Evolutionary conservation across 1,139 yeast genomes (phyloP), one percentile per base, ranked within the genome.

Genomic region (Candida tropicalis): DNA sequence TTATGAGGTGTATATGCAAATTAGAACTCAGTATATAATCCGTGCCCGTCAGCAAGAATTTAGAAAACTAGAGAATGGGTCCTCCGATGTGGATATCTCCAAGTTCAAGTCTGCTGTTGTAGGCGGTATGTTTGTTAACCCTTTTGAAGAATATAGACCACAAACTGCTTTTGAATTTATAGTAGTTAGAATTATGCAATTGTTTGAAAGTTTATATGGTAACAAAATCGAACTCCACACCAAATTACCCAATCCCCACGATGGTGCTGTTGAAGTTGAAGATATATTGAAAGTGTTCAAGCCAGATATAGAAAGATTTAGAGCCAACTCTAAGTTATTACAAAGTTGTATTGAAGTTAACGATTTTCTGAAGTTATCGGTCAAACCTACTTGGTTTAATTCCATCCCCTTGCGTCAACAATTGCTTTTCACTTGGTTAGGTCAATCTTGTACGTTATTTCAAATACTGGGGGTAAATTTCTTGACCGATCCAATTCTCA

Each of bases 81-180:
- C 48, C 16, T 27, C 34, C 28, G 54, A 62, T 16, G 41, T 56
- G n/a, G 66, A 64, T 40, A 50, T 58, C 16, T 41, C 59, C 43
- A 66, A 62, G 50, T 81, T 71, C 56, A 66, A 65, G 37, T 67
- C 79, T 1, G 74, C 89, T 46, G 75, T 78, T 8, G 75, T 91
- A 0, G 79, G 81, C 9, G 97, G 97, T 6, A 73, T 90, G 59
- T 91, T 79, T 63, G 95, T 88, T 43, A 91, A 91, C 57, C 98
- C 98, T 2, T 91, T 91, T 58, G 78, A 77, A n/a, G 97, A 91
- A 58, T 91, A 91, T 59, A 71, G 97, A 38, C 85, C 91, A 3
- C 97, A 90, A 63, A 89, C 97, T 0, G 75, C 89, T 5, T 87
- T 87, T 59, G 97, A 91, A 65, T 91, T 90, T 63, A 66, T 87